Percentiles rank a stretch among this genome's conserved stretches.
Conservation (phyloP, 345 rosid species). For the Pistacia vera region DNA sequence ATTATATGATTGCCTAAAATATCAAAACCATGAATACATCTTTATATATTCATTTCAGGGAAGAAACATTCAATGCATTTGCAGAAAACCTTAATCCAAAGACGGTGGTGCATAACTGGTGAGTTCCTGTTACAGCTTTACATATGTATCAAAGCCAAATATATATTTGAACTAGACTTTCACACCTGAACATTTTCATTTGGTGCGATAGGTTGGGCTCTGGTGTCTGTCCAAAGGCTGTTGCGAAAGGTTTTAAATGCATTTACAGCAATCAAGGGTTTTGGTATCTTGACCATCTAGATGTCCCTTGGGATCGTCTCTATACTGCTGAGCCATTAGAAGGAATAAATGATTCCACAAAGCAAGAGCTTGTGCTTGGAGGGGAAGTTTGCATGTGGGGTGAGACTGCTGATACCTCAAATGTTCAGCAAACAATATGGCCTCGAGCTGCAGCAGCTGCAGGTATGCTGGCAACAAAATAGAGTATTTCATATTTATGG, state of each 20-base stretch:
- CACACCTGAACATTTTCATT: background rate
- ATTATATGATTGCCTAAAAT: background rate
- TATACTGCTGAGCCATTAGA: conserved; percentile 82
- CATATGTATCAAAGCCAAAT: conserved; percentile 1
- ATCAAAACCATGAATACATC: background rate
- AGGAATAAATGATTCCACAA: conserved; percentile 59
- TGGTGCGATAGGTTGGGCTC: conserved; percentile 64
- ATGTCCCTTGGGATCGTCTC: conserved; percentile 74
- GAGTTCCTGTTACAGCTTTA: conserved; percentile 24
- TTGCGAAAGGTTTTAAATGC: conserved; percentile 89
- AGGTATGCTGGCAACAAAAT: conserved; percentile 40
- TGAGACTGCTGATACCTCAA: conserved; percentile 82
- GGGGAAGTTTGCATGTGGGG: conserved; percentile 99
- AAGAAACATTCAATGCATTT: conserved; percentile 66
- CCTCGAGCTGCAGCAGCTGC: conserved; percentile 95
- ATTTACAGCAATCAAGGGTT: conserved; percentile 85
- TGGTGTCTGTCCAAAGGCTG: conserved; percentile 83
- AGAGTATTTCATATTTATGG: background rate
- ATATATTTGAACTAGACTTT: background rate
- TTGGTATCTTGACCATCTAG: conserved; percentile 93
- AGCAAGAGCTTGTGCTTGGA: conserved; percentile 78
- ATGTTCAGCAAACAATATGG: conserved; percentile 88
- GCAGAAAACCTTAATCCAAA: conserved; percentile 69
- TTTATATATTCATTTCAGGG: conserved; percentile 42
- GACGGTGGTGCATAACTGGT: conserved; percentile 93